Conservation (phyloP, 306 rosid genomes). For the Cucumis melo region DNA sequence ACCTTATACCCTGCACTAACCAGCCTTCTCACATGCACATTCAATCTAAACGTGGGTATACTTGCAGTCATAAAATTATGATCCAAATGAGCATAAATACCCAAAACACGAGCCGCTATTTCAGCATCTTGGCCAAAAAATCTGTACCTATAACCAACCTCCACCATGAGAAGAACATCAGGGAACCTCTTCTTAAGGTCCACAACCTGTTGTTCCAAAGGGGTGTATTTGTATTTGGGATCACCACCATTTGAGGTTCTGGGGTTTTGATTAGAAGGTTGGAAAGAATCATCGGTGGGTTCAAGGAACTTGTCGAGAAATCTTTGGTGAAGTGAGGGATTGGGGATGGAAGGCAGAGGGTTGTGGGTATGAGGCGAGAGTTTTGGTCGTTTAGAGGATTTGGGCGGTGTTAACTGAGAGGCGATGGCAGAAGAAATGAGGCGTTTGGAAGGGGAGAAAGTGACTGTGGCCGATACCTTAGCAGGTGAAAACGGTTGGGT, state of each 20-base stretch:
- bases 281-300: slow-evolving; percentile 18
- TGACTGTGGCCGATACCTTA: slow-evolving; percentile 64
- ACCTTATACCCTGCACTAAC: slow-evolving; percentile 80
- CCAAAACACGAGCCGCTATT: slow-evolving; percentile 57
- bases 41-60: slow-evolving; percentile 64
- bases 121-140: slow-evolving; percentile 79
- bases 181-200: slow-evolving; percentile 55
- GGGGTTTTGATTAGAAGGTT: slow-evolving; percentile 12
- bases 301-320: slow-evolving; percentile 69
- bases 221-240: slow-evolving; percentile 45
- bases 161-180: slow-evolving; percentile 85
- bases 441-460: slow-evolving; percentile 79
- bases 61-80: slow-evolving; percentile 78
- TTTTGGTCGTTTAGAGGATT: slow-evolving; percentile 41
- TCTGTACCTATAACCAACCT: slow-evolving; percentile 78
- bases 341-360: slow-evolving; percentile 19
- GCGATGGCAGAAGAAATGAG: slow-evolving; percentile 35
- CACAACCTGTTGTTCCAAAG: slow-evolving; percentile 61
- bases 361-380: slow-evolving; percentile 43
- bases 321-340: slow-evolving; percentile 52
- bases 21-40: slow-evolving; percentile 86
- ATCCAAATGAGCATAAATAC: slow-evolving; percentile 72
- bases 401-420: slow-evolving; percentile 15
- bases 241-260: neutral
- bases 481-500: slow-evolving; percentile 40